Base-by-base conservation (phyloP, 257 asterid genomes). In the Leptodermis oblonga region DNA sequence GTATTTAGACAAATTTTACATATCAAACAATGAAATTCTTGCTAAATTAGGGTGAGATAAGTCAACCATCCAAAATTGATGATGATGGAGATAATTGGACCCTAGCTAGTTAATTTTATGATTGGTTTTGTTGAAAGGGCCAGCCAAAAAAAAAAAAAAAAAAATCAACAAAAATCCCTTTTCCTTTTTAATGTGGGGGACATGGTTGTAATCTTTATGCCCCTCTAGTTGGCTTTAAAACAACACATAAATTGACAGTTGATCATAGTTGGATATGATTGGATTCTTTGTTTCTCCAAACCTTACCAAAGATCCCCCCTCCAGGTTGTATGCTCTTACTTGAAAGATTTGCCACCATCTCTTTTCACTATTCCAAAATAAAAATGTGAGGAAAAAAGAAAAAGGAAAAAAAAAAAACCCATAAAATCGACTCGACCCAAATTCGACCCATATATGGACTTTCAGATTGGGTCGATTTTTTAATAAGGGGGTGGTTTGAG, bases 301-400 rank as follows among this genome's bases (percentile, higher is more conserved):
- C n/a, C n/a, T n/a, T n/a, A n/a, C n/a, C n/a, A n/a, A n/a, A n/a
- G n/a, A n/a, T n/a, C n/a, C n/a, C 72, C 79, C 39, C 86, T 83
- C 94, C 78, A 83, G 89, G 89, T 77, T 87, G 78, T 83, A 85
- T 78, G 87, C 77, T 73, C 8, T 59, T 74, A 79, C 39, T 34
- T 2, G 39, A 84, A 80, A n/a, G 85, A 34, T 74, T 70, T 78
- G 76, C 85, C 82, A 42, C 70, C 75, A 78, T 78, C 69, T 71
- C 45, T 39, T 39, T 39, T 34, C 39, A 34, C 6, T 6, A 34
- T 6, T 34, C 3, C 6, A 34, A 34, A 34, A 34, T n/a, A n/a
- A n/a, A 34, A 34, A 6, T 34, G 39, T 3, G 39, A 34, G 6
- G 39, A 34, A 34, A 34, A 34, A 34, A 34, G 4, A 34, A 34